Evolutionary conservation across 177 flowering plant species (phyloP).

Genomic region (Telopea speciosissima): DNA sequence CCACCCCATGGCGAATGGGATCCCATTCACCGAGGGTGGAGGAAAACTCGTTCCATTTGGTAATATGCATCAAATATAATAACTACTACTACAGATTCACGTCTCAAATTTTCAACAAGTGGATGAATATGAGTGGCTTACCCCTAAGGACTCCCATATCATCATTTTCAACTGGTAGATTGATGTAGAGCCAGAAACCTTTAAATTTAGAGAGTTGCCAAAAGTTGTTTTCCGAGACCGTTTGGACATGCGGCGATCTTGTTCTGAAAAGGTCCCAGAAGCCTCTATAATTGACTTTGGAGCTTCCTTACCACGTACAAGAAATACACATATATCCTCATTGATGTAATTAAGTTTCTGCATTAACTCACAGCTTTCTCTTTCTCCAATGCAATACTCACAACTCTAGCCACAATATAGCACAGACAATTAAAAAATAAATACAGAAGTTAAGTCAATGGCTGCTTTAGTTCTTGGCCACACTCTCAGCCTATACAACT

Average conservation of each 20-base stretch:
- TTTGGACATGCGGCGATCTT: constrained; percentile 83
- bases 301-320: constrained; percentile 85
- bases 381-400: constrained; percentile 90
- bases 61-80: no score
- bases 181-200: constrained; percentile 84
- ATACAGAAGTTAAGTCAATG: neutral
- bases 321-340: constrained; percentile 61
- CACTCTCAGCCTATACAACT: neutral
- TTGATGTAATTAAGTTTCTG: constrained; percentile 66
- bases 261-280: constrained; percentile 49
- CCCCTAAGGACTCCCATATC: constrained; percentile 99
- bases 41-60: no score
- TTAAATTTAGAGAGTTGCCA: constrained; percentile 59
- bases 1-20: no score
- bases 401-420: constrained; percentile 49
- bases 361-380: constrained; percentile 78
- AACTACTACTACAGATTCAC: no score
- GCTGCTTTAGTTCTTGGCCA: neutral
- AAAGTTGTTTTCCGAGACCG: constrained; percentile 62
- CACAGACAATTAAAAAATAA: constrained; percentile 5
- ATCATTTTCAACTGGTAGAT: constrained; percentile 93
- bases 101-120: no score
- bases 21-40: no score
- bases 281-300: constrained; percentile 84
- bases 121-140: constrained; percentile 24